phyloP scores from a whole-genome alignment of 768 basidiomycete genomes.

The Cystobasidiopsis lactophilus region DNA sequence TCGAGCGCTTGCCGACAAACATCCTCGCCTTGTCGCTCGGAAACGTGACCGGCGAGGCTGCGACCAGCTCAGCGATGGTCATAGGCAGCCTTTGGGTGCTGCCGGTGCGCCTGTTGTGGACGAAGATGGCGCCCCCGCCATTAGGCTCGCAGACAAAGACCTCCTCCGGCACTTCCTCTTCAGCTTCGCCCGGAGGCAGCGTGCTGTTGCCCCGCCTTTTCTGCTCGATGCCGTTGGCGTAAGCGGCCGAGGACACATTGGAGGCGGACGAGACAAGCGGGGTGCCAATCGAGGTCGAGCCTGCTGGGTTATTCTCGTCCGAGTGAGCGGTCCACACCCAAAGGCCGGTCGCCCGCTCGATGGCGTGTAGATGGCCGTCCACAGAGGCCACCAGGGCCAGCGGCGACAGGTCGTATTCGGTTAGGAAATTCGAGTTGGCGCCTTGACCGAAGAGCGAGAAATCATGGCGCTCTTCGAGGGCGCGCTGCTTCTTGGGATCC shows the following conservation, averaged over 20 bases:
- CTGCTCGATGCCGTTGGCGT: constrained; percentile 34
- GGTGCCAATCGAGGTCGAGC: not conserved
- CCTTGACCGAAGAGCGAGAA: too few relatives aligned
- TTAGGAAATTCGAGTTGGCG: too few relatives aligned
- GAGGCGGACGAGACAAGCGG: constrained; percentile 49
- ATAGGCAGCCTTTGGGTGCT: constrained; percentile 64
- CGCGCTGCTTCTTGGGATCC: too few relatives aligned
- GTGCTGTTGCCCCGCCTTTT: constrained; percentile 34
- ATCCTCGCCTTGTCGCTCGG: constrained; percentile 43
- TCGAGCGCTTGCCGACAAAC: constrained; percentile 81
- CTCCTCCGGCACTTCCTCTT: constrained; percentile 29
- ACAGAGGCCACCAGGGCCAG: constrained; percentile 76
- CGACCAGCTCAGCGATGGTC: constrained; percentile 78
- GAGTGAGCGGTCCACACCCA: constrained; percentile 67
- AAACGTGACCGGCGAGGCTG: constrained; percentile 65
- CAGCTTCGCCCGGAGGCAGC: constrained; percentile 8
- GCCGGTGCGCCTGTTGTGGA: constrained; percentile 33
- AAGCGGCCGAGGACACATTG: constrained; percentile 36
- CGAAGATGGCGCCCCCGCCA: constrained; percentile 65
- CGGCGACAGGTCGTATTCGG: constrained; percentile 44
- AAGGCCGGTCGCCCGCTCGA: constrained; percentile 64
- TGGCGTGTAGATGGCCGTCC: constrained; percentile 82
- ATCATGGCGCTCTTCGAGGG: too few relatives aligned
- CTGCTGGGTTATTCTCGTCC: constrained; percentile 9
- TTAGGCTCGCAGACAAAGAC: constrained; percentile 88